Conservation (phyloP, 2,329 filamentous ascomycete genomes). For the Botrytis squamosa region DNA sequence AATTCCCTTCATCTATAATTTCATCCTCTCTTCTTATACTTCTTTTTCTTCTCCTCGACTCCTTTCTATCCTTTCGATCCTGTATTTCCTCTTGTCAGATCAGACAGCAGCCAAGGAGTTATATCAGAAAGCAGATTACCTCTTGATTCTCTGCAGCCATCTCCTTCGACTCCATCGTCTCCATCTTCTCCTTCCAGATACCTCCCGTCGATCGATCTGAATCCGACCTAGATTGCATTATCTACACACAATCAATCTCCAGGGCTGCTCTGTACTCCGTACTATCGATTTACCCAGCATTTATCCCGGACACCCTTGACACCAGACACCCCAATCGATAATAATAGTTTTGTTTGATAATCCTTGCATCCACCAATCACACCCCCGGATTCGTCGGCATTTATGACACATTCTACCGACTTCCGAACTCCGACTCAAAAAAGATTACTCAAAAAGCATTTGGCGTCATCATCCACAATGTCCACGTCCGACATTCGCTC, state of each 20-base stretch:
- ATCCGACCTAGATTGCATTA: background rate
- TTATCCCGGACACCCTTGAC: background rate
- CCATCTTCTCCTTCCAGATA: background rate
- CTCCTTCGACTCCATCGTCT: background rate
- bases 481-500: constrained; percentile 47
- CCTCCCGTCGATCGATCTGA: background rate
- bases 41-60: background rate
- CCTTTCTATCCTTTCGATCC: background rate
- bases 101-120: background rate
- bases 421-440: background rate
- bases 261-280: background rate
- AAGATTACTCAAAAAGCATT: background rate
- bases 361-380: background rate
- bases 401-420: background rate
- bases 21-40: background rate
- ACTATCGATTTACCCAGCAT: background rate
- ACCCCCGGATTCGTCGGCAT: background rate
- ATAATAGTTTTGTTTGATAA: background rate
- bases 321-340: background rate
- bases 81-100: background rate
- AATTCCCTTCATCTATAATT: background rate
- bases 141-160: background rate
- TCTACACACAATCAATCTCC: background rate
- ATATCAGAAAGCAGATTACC: background rate
- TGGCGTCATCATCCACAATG: constrained; percentile 38